A percentile compares a stretch with the other conserved stretches of the same genome.
Evolutionary conservation across 371 early-diverging fungal genomes (phyloP).

Genomic region (Apophysomyces variabilis): DNA sequence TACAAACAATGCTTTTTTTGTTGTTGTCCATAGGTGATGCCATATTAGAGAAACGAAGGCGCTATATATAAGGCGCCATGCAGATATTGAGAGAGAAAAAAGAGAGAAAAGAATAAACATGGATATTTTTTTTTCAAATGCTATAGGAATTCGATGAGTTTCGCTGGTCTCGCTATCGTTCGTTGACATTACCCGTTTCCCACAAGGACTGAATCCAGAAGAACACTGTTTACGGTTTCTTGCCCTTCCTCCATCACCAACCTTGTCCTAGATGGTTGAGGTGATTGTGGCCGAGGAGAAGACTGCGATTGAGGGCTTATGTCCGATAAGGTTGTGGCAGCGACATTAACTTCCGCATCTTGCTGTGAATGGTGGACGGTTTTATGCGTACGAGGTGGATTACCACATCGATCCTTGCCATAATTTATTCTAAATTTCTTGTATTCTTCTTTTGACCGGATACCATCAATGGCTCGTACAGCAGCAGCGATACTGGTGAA

Average conservation of each 20-base stretch:
- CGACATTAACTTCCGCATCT: not conserved
- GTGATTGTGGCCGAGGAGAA: not conserved
- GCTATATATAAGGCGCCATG: not conserved
- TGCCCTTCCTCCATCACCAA: constrained; percentile 4
- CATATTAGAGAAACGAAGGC: constrained; percentile 4
- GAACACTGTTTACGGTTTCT: constrained; percentile 1
- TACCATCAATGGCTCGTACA: constrained; percentile 67
- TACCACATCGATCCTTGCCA: constrained; percentile 86
- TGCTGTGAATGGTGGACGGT: not conserved
- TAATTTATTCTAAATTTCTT: constrained; percentile 62
- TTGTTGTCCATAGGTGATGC: constrained; percentile 11
- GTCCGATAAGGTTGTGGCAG: not conserved
- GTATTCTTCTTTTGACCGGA: constrained; percentile 58
- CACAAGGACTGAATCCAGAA: constrained; percentile 10
- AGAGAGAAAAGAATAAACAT: not conserved
- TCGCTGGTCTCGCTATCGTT: not conserved
- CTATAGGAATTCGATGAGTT: not conserved
- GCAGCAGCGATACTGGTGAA: constrained; percentile 69
- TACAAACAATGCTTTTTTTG: constrained; percentile 11
- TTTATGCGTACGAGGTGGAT: constrained; percentile 36
- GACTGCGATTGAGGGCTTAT: not conserved
- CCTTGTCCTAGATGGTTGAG: not conserved
- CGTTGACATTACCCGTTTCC: not conserved
- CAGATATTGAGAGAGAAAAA: constrained; percentile 1
- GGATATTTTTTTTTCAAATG: constrained; percentile 10